A percentile compares a stretch with the other conserved stretches of the same genome.
These are phyloP conservation scores for Lepiota venenata DNA, from an alignment of 768 basidiomycete genomes.

Conservation along the genomic window DNA sequence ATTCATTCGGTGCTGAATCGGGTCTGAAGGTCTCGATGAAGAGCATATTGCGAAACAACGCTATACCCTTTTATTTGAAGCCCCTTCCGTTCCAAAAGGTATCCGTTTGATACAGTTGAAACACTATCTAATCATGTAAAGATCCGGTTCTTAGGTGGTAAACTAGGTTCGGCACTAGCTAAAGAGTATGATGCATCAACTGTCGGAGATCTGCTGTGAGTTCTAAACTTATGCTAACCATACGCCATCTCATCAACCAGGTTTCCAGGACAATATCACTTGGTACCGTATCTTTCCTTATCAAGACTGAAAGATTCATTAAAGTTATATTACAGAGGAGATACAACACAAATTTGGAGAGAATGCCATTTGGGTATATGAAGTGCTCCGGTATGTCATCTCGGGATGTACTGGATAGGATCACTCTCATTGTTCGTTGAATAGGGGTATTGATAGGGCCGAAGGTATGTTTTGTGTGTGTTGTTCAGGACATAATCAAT, in stretches of 20 bases:
- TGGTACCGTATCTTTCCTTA: constrained; percentile 34
- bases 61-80: constrained; percentile 80
- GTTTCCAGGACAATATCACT: constrained; percentile 49
- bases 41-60: constrained; percentile 81
- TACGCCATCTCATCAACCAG: constrained; percentile 4
- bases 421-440: constrained; percentile 3
- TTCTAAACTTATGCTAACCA: constrained; percentile 11
- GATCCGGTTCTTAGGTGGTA: constrained; percentile 96
- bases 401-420: background rate
- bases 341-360: constrained; percentile 83
- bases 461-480: constrained; percentile 56
- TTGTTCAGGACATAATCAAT: background rate
- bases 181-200: constrained; percentile 86
- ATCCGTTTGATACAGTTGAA: constrained; percentile 5
- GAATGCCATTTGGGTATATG: constrained; percentile 87
- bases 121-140: constrained; percentile 21
- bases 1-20: background rate
- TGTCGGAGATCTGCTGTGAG: constrained; percentile 88
- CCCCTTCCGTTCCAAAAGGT: constrained; percentile 91
- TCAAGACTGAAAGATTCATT: background rate
- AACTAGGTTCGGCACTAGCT: constrained; percentile 85
- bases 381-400: constrained; percentile 69
- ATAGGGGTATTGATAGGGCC: constrained; percentile 79
- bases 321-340: constrained; percentile 47
- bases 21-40: constrained; percentile 25